These are phyloP conservation scores for Abelmoschus esculentus DNA, from an alignment of 345 rosid genomes.

Conservation along the genomic window DNA sequence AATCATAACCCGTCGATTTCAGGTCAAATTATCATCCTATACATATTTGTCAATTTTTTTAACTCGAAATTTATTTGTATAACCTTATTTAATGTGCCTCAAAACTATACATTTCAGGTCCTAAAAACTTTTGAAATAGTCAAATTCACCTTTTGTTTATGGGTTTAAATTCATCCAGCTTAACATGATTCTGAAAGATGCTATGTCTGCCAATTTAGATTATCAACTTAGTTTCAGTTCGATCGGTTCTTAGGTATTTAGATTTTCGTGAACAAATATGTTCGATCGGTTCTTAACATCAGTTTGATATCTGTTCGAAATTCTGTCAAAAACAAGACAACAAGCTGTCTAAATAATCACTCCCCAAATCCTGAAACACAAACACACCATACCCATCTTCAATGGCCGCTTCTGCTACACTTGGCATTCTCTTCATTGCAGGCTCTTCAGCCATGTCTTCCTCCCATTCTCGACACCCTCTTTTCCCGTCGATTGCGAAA, in stretches of 20 bases:
- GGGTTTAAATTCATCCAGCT: too few relatives aligned
- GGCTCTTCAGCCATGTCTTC: conserved; percentile 24
- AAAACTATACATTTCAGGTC: too few relatives aligned
- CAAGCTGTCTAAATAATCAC: conserved; percentile 58
- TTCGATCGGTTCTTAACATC: background rate
- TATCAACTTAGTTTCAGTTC: background rate
- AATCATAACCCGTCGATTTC: too few relatives aligned
- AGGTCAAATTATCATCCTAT: too few relatives aligned
- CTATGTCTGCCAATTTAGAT: background rate
- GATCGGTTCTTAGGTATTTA: background rate
- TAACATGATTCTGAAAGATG: too few relatives aligned
- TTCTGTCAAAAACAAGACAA: conserved; percentile 42
- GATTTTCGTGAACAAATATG: background rate
- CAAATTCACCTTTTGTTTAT: too few relatives aligned
- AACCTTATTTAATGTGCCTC: too few relatives aligned
- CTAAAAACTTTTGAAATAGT: too few relatives aligned
- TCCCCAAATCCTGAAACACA: conserved; percentile 65
- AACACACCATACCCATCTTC: conserved; percentile 33
- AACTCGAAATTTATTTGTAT: too few relatives aligned
- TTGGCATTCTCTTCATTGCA: conserved; percentile 25
- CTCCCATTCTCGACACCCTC: conserved; percentile 26
- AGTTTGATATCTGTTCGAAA: background rate
- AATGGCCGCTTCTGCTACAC: conserved; percentile 13
- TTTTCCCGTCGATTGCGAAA: conserved; percentile 6
- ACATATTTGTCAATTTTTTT: too few relatives aligned